A percentile compares a stretch with the other conserved stretches of the same genome.
phyloP scores from a whole-genome alignment of 169 alveolate species.

The Plasmodium coatneyi region DNA sequence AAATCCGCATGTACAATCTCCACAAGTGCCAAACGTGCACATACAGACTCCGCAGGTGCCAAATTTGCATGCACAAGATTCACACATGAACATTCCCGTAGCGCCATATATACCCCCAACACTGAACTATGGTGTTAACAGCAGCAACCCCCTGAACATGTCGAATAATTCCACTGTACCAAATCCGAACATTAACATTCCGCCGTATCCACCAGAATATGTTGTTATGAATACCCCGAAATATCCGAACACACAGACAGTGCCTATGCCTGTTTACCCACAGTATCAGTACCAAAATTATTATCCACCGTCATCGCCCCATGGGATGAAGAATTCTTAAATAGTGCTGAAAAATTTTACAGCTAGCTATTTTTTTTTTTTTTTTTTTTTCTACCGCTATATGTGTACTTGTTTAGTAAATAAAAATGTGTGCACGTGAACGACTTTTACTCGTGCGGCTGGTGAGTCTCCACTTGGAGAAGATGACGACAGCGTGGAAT shows the following conservation, averaged over 20 bases:
- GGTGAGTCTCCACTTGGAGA: slow-evolving; percentile 7
- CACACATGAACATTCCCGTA: slow-evolving; percentile 20
- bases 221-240: slow-evolving; percentile 51
- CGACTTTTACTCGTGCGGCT: not conserved
- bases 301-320: slow-evolving; percentile 29
- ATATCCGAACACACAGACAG: slow-evolving; percentile 38
- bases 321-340: slow-evolving; percentile 52
- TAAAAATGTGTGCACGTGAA: not conserved
- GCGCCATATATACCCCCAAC: slow-evolving; percentile 18
- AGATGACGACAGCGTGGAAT: not conserved
- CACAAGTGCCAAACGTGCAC: not conserved
- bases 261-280: slow-evolving; percentile 51
- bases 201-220: slow-evolving; percentile 52
- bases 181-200: slow-evolving; percentile 27
- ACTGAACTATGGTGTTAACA: slow-evolving; percentile 21
- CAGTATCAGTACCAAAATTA: slow-evolving; percentile 50
- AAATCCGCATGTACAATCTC: slow-evolving; percentile 41
- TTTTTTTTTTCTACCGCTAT: not conserved
- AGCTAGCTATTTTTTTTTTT: not conserved
- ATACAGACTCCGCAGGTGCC: not conserved
- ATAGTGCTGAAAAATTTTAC: not conserved
- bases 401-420: not conserved
- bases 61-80: not conserved
- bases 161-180: slow-evolving; percentile 35
- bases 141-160: slow-evolving; percentile 17